phyloP scores from a whole-genome alignment of 768 basidiomycete genomes.

The Tulasnella calospora region DNA sequence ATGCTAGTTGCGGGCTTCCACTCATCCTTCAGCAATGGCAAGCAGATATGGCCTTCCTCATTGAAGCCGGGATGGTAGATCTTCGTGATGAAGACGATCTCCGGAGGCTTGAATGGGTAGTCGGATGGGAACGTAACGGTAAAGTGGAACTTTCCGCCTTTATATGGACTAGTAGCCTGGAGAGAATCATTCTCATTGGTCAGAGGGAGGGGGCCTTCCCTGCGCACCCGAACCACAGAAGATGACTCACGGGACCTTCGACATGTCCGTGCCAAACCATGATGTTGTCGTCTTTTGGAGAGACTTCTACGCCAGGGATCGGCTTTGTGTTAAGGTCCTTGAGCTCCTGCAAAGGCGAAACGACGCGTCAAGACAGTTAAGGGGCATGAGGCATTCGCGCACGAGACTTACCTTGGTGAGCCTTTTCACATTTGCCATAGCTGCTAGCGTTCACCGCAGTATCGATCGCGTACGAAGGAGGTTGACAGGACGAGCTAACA shows the following conservation, averaged over 20 bases:
- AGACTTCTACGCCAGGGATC: constrained; percentile 44
- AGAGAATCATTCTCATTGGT: not conserved
- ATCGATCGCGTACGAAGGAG: not conserved
- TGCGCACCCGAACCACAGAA: constrained; percentile 11
- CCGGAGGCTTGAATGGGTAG: constrained; percentile 83
- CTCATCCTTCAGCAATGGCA: constrained; percentile 82
- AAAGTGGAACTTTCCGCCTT: constrained; percentile 73
- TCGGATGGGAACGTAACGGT: constrained; percentile 65
- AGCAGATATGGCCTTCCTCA: constrained; percentile 80
- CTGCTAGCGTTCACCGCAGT: not conserved
- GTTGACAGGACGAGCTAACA: not conserved
- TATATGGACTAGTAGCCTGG: constrained; percentile 77
- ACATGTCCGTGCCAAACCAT: constrained; percentile 73
- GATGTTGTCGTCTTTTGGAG: constrained; percentile 64
- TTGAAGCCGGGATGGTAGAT: constrained; percentile 90
- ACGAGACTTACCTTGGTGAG: constrained; percentile 21
- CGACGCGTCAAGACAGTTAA: constrained; percentile 42
- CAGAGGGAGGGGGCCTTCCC: constrained; percentile 23
- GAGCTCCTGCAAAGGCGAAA: constrained; percentile 37
- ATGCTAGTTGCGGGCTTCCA: constrained; percentile 82
- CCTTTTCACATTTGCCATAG: constrained; percentile 16
- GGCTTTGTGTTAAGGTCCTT: constrained; percentile 16
- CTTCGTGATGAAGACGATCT: constrained; percentile 76
- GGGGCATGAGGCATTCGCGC: not conserved
- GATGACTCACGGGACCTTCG: constrained; percentile 59